A percentile compares a stretch with the other conserved stretches of the same genome.
phyloP scores from a whole-genome alignment of 1,139 yeast species.

The Yarrowia galli region DNA sequence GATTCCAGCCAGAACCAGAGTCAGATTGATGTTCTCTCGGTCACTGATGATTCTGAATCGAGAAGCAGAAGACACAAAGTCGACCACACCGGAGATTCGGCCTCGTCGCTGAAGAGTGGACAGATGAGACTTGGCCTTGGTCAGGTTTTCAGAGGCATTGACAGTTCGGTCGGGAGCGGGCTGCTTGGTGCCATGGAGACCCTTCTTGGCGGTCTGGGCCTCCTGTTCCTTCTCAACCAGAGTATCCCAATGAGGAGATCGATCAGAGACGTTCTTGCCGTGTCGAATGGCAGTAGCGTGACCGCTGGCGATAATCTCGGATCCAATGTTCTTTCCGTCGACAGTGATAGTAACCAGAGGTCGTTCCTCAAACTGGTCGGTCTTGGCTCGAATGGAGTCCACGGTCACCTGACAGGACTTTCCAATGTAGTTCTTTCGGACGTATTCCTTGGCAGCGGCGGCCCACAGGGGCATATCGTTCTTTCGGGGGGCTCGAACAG shows the following conservation, averaged over 20 bases:
- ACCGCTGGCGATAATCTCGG: conserved; percentile 67
- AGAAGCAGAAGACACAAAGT: conserved; percentile 70
- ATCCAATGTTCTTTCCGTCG: conserved; percentile 67
- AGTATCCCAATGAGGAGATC: conserved; percentile 80
- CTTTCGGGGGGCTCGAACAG: conserved; percentile 74
- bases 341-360: conserved; percentile 66
- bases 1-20: conserved; percentile 79
- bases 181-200: conserved; percentile 67
- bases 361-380: conserved; percentile 69
- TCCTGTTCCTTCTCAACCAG: conserved; percentile 72
- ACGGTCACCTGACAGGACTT: conserved; percentile 65
- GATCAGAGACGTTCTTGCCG: conserved; percentile 70
- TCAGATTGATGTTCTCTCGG: conserved; percentile 72
- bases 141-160: conserved; percentile 78
- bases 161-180: conserved; percentile 69
- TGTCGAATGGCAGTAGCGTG: conserved; percentile 81
- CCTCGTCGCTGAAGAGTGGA: conserved; percentile 73
- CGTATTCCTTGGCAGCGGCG: conserved; percentile 75
- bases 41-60: conserved; percentile 74
- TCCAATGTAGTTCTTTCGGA: conserved; percentile 72
- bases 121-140: conserved; percentile 77
- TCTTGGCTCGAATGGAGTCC: conserved; percentile 71
- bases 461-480: conserved; percentile 66
- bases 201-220: conserved; percentile 64
- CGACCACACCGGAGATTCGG: conserved; percentile 71